Conservation (phyloP, 495 filamentous ascomycete genomes). For the Bryoglossum gracile region DNA sequence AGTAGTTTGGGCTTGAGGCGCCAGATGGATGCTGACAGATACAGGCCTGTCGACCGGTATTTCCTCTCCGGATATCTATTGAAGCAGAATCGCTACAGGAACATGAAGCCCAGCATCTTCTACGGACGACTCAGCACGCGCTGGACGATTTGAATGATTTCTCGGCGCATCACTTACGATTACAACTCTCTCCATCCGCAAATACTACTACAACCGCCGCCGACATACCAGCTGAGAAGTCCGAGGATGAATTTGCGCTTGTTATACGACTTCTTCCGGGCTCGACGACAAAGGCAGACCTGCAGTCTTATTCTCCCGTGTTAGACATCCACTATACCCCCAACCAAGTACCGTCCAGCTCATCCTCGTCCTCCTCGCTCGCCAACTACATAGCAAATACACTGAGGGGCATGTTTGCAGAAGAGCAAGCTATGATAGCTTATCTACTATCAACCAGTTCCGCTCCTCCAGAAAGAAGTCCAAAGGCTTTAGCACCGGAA, state of each 20-base stretch:
- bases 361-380: constrained; percentile 63
- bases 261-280: constrained; percentile 62
- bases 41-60: constrained; percentile 80
- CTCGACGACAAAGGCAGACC: constrained; percentile 50
- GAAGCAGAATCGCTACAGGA: constrained; percentile 56
- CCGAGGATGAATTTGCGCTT: constrained; percentile 45
- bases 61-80: constrained; percentile 76
- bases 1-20: constrained; percentile 17
- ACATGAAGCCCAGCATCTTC: constrained; percentile 65
- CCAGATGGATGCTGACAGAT: constrained; percentile 12
- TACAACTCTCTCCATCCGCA: constrained; percentile 51
- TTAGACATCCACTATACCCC: constrained; percentile 77
- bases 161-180: constrained; percentile 77
- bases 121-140: constrained; percentile 80
- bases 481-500: constrained; percentile 35
- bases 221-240: constrained; percentile 12
- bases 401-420: constrained; percentile 70
- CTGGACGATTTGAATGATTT: constrained; percentile 89
- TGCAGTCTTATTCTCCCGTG: constrained; percentile 60
- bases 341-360: constrained; percentile 61
- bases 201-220: constrained; percentile 9
- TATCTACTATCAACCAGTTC: constrained; percentile 62
- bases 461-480: constrained; percentile 38
- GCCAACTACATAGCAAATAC: constrained; percentile 75
- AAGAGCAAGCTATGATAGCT: constrained; percentile 85